phyloP scores from a whole-genome alignment of 495 filamentous ascomycete genomes.

The Niebla homalea region DNA sequence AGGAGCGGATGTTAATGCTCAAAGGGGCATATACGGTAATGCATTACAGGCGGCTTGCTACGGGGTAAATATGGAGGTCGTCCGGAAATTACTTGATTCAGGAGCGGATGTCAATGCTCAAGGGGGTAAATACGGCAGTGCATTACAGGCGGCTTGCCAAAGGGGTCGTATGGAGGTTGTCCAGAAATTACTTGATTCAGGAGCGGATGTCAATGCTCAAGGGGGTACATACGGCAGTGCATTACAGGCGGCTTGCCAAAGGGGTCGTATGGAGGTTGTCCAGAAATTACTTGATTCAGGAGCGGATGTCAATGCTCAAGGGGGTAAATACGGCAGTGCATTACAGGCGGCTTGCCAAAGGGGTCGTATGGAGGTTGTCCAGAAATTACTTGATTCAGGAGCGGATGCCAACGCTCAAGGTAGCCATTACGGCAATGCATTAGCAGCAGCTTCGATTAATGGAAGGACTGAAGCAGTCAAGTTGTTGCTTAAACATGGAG shows the following conservation, averaged over 20 bases:
- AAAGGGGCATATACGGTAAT: constrained; percentile 20
- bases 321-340: constrained; percentile 18
- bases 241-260: constrained; percentile 8
- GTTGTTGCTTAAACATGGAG: not conserved
- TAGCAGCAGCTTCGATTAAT: constrained; percentile 15
- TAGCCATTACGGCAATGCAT: constrained; percentile 11
- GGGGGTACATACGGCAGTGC: not conserved
- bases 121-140: no score
- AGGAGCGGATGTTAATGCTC: not conserved
- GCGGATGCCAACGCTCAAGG: constrained; percentile 17
- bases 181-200: not conserved
- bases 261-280: constrained; percentile 1
- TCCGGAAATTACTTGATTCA: not conserved
- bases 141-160: not conserved
- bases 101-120: not conserved
- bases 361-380: not conserved
- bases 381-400: constrained; percentile 5
- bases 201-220: not conserved
- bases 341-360: not conserved
- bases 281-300: constrained; percentile 10
- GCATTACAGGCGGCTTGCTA: constrained; percentile 26
- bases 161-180: not conserved
- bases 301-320: constrained; percentile 18
- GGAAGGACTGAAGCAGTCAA: not conserved
- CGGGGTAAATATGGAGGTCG: constrained; percentile 11